phyloP scores from a whole-genome alignment of 2,329 filamentous ascomycete genomes.

The Phaeosphaeria sp. region DNA sequence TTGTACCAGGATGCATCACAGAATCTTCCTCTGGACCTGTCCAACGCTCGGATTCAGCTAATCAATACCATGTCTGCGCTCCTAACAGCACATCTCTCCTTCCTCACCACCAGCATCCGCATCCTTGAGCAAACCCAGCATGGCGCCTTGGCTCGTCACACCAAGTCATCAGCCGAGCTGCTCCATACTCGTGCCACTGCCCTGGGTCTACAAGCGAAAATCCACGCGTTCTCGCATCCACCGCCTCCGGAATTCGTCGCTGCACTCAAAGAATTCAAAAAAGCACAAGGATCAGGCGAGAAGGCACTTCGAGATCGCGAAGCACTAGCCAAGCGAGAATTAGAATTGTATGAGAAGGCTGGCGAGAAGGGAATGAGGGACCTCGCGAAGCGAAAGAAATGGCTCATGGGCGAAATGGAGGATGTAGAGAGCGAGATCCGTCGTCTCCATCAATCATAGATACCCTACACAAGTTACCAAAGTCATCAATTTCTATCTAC shows the following conservation, averaged over 20 bases:
- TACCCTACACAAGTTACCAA: not conserved
- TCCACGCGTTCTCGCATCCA: slow-evolving; percentile 35
- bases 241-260: slow-evolving; percentile 33
- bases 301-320: slow-evolving; percentile 39
- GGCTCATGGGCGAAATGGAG: slow-evolving; percentile 43
- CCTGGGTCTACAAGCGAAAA: slow-evolving; percentile 50
- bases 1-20: slow-evolving; percentile 19
- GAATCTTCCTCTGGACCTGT: slow-evolving; percentile 31
- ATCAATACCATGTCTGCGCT: slow-evolving; percentile 43
- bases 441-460: not conserved
- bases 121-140: slow-evolving; percentile 57
- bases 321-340: slow-evolving; percentile 37
- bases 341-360: slow-evolving; percentile 46
- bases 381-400: slow-evolving; percentile 49
- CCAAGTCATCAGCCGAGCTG: slow-evolving; percentile 53
- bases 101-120: slow-evolving; percentile 49
- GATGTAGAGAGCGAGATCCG: slow-evolving; percentile 41
- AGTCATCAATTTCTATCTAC: not conserved
- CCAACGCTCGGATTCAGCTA: slow-evolving; percentile 37
- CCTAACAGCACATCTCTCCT: slow-evolving; percentile 45
- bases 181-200: slow-evolving; percentile 51
- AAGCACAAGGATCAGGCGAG: slow-evolving; percentile 37
- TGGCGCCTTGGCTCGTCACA: slow-evolving; percentile 51
- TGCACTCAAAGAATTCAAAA: slow-evolving; percentile 43
- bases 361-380: slow-evolving; percentile 48